These are phyloP conservation scores for Rhexocercosporidium sp. DNA, from an alignment of 2,329 filamentous ascomycete species.

Conservation along the genomic window DNA sequence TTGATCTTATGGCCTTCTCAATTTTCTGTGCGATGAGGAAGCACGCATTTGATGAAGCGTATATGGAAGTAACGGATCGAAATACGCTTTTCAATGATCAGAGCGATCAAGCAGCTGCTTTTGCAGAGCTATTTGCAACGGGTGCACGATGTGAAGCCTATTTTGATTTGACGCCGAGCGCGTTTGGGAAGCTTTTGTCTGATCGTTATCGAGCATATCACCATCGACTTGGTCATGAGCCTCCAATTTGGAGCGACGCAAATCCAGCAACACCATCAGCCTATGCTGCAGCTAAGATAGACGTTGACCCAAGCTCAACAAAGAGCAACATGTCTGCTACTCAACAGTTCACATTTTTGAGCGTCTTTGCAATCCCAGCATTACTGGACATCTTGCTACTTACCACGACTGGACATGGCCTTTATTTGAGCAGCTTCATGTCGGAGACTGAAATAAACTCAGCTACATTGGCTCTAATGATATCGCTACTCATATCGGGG, in stretches of 20 bases:
- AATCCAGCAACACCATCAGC: constrained; percentile 54
- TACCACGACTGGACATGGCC: constrained; percentile 25
- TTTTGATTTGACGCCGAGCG: constrained; percentile 59
- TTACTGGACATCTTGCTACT: constrained; percentile 26
- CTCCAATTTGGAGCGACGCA: constrained; percentile 55
- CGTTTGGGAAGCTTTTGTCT: constrained; percentile 48
- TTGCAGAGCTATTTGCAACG: constrained; percentile 66
- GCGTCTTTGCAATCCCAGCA: constrained; percentile 57
- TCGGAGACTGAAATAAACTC: constrained; percentile 15
- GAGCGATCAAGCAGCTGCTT: constrained; percentile 66
- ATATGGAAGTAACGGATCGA: constrained; percentile 66
- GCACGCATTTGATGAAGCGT: constrained; percentile 64
- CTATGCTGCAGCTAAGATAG: constrained; percentile 57
- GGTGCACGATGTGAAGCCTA: constrained; percentile 68
- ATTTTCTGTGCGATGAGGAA: constrained; percentile 62
- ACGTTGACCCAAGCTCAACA: constrained; percentile 53
- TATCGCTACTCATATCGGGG: constrained; percentile 27
- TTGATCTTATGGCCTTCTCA: constrained; percentile 61
- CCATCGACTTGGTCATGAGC: constrained; percentile 52
- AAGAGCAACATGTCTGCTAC: constrained; percentile 47
- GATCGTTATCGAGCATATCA: constrained; percentile 47
- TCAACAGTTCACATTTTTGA: constrained; percentile 49
- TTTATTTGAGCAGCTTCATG: constrained; percentile 26
- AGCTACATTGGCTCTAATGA: constrained; percentile 27
- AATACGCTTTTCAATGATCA: constrained; percentile 66